A percentile compares a stretch with the other conserved stretches of the same genome.
These are phyloP conservation scores for Physocladia obscura DNA, from an alignment of 192 early-diverging fungal genomes.

Conservation along the genomic window DNA sequence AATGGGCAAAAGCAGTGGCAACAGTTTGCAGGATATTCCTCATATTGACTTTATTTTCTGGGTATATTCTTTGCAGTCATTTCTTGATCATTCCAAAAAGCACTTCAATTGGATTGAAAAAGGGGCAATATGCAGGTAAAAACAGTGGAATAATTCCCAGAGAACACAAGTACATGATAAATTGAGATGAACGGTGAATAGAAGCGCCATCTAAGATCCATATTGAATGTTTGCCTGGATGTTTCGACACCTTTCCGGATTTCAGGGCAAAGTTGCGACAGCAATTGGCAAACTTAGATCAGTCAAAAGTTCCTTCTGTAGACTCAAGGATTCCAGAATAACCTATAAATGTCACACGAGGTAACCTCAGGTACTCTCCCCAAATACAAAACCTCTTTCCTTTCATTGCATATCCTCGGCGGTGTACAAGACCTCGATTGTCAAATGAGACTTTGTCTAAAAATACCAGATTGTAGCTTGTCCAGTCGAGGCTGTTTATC, in stretches of 20 bases:
- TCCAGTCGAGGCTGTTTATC: conserved; percentile 7
- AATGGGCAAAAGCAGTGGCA: not conserved
- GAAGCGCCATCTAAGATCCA: conserved; percentile 33
- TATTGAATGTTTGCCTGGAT: conserved; percentile 20
- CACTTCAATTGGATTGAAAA: too few relatives aligned
- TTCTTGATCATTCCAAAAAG: too few relatives aligned
- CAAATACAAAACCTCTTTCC: conserved; percentile 12
- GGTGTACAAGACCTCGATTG: too few relatives aligned
- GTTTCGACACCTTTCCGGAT: not conserved
- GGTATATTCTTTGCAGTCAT: too few relatives aligned
- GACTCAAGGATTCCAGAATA: too few relatives aligned
- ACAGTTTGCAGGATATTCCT: too few relatives aligned
- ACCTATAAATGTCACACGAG: not conserved
- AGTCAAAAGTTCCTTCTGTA: conserved; percentile 17
- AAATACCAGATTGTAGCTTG: conserved; percentile 23
- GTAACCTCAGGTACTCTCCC: not conserved
- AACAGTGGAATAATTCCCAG: too few relatives aligned
- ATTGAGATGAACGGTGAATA: conserved; percentile 3
- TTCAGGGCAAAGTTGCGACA: conserved; percentile 9
- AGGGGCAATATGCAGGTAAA: too few relatives aligned
- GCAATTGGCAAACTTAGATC: not conserved
- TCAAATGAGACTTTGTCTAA: too few relatives aligned
- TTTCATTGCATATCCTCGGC: too few relatives aligned
- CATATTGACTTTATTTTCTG: not conserved
- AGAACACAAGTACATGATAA: not conserved